Base-by-base conservation (phyloP, 495 filamentous ascomycete genomes). In the Aspergillus nanangensis region DNA sequence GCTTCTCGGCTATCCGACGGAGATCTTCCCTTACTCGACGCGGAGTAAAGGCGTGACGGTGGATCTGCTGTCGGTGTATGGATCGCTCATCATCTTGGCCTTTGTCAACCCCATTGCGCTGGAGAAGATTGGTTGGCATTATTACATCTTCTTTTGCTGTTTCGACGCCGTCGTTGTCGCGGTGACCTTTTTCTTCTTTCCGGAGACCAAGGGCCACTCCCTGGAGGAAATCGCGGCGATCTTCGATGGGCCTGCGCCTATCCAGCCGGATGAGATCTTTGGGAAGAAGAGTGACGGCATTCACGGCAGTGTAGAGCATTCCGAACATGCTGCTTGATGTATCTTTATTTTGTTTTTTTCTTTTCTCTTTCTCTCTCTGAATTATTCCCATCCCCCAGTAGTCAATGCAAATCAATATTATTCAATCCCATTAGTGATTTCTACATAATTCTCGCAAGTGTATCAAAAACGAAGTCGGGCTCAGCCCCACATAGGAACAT, bases 21-120 rank as follows among this genome's bases (percentile, higher is more conserved):
- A 87, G 66, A 76, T 88, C 24, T 66, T 83, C 10, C 81, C 81
- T 0, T 87, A 78, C 67, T 70, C 75, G 24, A 67, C 84, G 33
- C 76, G 82, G 9, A 78, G 79, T 15, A 87, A 83, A 62, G 81
- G 82, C 15, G 72, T 86, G 59, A 79, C 82, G 66, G 62, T 78
- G 37, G 60, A 53, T 8, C 43, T 64, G 17, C 21, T 53, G 8
- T 52, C 49, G 13, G 58, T 60, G 19, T 64, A 62, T 29, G 14
- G 51, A 2, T 56, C 55, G 0, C 72, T 76, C 66, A 76, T 77
- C 52, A 64, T 83, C 29, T 75, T 74, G 8, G 69, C 77, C n/a
- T 75, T 58, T 29, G 78, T 79, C 48, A 82, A 82, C 62, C 78
- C 79, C 1, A 66, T 83, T 14, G 80, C 75, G 5, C 72, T 85